A percentile compares a stretch with the other conserved stretches of the same genome.
Evolutionary conservation across 2,329 filamentous ascomycete species (phyloP).

Genomic region (Cladophialophora chaetospira): DNA sequence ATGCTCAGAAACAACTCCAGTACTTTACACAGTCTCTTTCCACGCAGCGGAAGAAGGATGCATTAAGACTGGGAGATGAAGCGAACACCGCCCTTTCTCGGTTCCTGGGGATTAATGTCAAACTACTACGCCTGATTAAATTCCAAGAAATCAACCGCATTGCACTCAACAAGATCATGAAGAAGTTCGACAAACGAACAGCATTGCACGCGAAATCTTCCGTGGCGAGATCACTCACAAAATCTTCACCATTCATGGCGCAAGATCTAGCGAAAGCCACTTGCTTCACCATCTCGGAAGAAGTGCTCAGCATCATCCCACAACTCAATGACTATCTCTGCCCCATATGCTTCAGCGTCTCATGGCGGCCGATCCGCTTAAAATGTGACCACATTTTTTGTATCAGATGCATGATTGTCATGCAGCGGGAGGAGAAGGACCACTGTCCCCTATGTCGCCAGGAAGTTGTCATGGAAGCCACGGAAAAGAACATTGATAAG

Average conservation of each 20-base stretch:
- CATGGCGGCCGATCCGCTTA: conserved; percentile 79
- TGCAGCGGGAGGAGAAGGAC: conserved; percentile 69
- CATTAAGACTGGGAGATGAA: conserved; percentile 65
- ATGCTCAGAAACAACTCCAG: conserved; percentile 67
- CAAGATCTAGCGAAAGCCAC: conserved; percentile 72
- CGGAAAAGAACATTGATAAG: conserved; percentile 69
- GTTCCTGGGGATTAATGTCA: conserved; percentile 73
- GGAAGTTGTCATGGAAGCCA: conserved; percentile 70
- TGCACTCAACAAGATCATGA: conserved; percentile 80
- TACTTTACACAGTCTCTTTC: conserved; percentile 63
- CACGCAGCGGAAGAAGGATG: conserved; percentile 59
- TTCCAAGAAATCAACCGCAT: conserved; percentile 83
- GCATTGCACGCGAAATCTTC: conserved; percentile 65
- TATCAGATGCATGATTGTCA: conserved; percentile 77
- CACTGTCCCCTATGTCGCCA: conserved; percentile 76
- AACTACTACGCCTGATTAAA: conserved; percentile 75
- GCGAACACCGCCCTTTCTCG: conserved; percentile 65
- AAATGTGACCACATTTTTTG: conserved; percentile 78
- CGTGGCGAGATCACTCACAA: conserved; percentile 23
- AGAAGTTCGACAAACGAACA: conserved; percentile 89
- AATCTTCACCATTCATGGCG: conserved; percentile 40
- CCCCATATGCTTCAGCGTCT: conserved; percentile 75
- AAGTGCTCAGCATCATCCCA: conserved; percentile 73
- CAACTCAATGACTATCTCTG: conserved; percentile 84
- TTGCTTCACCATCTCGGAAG: conserved; percentile 71